A percentile compares a stretch with the other conserved stretches of the same genome.
Conservation (phyloP, 106 monocot genomes). For the Triglochin maritima region DNA sequence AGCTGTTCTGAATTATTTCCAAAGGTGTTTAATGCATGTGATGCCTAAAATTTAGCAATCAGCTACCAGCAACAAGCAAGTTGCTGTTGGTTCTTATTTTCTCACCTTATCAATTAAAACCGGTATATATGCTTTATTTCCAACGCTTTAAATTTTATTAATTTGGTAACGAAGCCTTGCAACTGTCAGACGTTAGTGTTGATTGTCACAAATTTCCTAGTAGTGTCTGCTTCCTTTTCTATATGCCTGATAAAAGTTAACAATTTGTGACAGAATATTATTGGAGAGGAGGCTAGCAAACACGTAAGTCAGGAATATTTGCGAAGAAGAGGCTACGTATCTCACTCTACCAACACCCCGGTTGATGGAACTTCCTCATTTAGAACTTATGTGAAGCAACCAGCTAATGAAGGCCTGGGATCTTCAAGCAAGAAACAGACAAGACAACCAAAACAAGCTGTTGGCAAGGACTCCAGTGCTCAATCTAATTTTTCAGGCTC, state of each 20-base stretch:
- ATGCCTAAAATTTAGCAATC: no score
- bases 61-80: no score
- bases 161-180: no score
- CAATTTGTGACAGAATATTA: conserved; percentile 61
- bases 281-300: conserved; percentile 61
- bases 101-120: not conserved
- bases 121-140: not conserved
- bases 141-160: not conserved
- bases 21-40: no score
- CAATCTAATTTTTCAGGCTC: no score
- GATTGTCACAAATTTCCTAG: not conserved
- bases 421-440: conserved; percentile 45
- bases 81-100: no score
- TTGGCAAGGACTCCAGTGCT: no score
- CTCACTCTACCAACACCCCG: conserved; percentile 12
- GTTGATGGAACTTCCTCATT: conserved; percentile 14
- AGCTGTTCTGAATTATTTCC: no score
- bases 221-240: not conserved
- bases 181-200: no score
- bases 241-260: not conserved
- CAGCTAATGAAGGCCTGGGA: conserved; percentile 17
- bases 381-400: conserved; percentile 50
- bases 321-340: conserved; percentile 51
- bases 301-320: conserved; percentile 63
- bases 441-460: conserved; percentile 29